phyloP scores from a whole-genome alignment of 1,284 basidiomycete genomes.

The Austroboletus olivaceoglutinosus region DNA sequence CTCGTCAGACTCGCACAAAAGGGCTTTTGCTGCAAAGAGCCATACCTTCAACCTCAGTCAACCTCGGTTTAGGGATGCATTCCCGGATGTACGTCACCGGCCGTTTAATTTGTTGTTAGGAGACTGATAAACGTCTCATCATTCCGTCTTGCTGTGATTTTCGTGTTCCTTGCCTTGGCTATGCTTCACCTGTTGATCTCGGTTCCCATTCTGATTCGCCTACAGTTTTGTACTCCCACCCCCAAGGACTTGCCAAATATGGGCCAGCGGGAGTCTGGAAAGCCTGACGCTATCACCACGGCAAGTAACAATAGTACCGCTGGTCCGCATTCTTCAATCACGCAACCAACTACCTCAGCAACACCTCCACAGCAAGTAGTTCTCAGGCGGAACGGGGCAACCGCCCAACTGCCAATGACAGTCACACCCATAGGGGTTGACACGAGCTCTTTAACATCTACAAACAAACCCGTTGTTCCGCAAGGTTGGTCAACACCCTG shows the following conservation, averaged over 20 bases:
- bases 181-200: conserved; percentile 20
- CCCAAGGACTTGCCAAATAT: conserved; percentile 83
- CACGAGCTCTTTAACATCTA: conserved; percentile 24
- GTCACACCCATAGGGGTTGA: conserved; percentile 11
- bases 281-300: conserved; percentile 34
- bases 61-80: conserved; percentile 80
- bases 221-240: conserved; percentile 64
- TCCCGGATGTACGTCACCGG: conserved; percentile 67
- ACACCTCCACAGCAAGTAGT: conserved; percentile 16
- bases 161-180: conserved; percentile 14
- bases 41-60: conserved; percentile 84
- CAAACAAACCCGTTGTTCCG: conserved; percentile 33
- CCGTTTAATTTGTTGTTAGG: conserved; percentile 13
- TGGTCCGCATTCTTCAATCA: conserved; percentile 15
- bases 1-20: conserved; percentile 79
- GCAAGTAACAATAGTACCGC: conserved; percentile 8
- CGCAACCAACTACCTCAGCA: conserved; percentile 20
- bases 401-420: conserved; percentile 6
- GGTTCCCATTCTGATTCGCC: conserved; percentile 14
- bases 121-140: conserved; percentile 22
- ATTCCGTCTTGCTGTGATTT: conserved; percentile 20
- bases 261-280: conserved; percentile 72
- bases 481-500: conserved; percentile 53
- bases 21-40: conserved; percentile 71
- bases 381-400: conserved; percentile 15